A percentile compares a stretch with the other conserved stretches of the same genome.
phyloP scores from a whole-genome alignment of 768 basidiomycete species.

The Hypsizygus marmoreus region DNA sequence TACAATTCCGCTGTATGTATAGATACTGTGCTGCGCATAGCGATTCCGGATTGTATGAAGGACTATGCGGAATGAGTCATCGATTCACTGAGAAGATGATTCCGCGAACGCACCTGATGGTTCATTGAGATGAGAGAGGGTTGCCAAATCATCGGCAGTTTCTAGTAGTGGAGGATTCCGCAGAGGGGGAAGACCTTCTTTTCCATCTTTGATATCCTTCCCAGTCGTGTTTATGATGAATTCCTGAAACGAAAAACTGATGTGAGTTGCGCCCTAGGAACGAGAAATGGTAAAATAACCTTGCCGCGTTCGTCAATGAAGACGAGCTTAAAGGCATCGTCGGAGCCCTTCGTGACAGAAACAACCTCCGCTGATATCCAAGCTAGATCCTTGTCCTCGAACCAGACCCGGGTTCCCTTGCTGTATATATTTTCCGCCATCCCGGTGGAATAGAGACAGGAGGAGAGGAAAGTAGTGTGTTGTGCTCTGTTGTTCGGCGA shows the following conservation, averaged over 20 bases:
- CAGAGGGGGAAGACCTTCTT: conserved; percentile 84
- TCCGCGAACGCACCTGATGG: conserved; percentile 71
- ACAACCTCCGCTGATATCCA: conserved; percentile 91
- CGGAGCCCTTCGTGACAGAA: conserved; percentile 59
- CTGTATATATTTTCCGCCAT: conserved; percentile 94
- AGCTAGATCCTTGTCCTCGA: conserved; percentile 90
- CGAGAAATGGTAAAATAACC: conserved; percentile 44
- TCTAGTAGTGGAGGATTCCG: conserved; percentile 96
- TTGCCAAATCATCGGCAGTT: conserved; percentile 96
- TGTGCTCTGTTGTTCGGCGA: conserved; percentile 15
- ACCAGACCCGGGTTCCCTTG: conserved; percentile 90
- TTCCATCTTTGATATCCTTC: conserved; percentile 78
- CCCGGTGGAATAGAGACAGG: conserved; percentile 17
- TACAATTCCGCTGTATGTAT: conserved; percentile 98
- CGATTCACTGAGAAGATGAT: conserved; percentile 1
- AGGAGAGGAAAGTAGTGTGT: conserved; percentile 14
- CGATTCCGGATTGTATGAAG: conserved; percentile 96
- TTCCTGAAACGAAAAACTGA: conserved; percentile 52
- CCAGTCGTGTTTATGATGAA: conserved; percentile 75
- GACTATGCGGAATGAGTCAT: conserved; percentile 47
- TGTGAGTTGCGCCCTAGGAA: conserved; percentile 9
- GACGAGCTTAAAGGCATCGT: conserved; percentile 78
- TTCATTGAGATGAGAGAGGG: conserved; percentile 96
- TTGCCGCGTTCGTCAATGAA: conserved; percentile 93
- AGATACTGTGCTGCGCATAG: conserved; percentile 96